A percentile compares a stretch with the other conserved stretches of the same genome.
These are phyloP conservation scores for Calonectria multiphialidica DNA, from an alignment of 2,329 filamentous ascomycete species.

Conservation along the genomic window DNA sequence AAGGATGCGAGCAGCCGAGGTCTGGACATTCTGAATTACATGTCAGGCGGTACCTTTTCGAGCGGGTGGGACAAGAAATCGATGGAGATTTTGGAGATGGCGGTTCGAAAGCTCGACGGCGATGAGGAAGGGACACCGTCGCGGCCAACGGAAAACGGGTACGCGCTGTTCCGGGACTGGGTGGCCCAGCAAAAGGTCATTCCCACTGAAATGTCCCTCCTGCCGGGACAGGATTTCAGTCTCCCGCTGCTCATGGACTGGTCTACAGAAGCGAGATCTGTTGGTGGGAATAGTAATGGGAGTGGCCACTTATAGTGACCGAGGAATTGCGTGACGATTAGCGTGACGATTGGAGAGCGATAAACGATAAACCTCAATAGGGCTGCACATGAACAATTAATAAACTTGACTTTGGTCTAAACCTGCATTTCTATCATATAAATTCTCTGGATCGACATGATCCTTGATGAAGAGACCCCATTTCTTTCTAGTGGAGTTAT, in stretches of 20 bases:
- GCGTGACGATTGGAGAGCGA: not conserved
- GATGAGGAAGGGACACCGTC: not conserved
- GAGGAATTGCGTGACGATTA: not conserved
- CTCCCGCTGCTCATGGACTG: not conserved
- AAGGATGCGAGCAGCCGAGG: not conserved
- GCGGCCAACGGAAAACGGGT: not conserved
- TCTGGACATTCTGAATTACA: not conserved
- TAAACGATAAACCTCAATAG: not conserved
- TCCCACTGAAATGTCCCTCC: not conserved
- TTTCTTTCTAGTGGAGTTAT: too few relatives aligned
- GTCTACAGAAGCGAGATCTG: not conserved
- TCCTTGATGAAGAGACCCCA: too few relatives aligned
- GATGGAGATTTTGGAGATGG: not conserved
- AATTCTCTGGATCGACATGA: too few relatives aligned
- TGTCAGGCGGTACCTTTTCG: not conserved
- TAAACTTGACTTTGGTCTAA: too few relatives aligned
- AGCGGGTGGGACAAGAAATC: not conserved
- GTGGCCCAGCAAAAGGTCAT: slow-evolving; percentile 1
- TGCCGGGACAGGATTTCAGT: not conserved
- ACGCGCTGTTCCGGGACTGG: slow-evolving; percentile 53
- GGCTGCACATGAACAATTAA: too few relatives aligned
- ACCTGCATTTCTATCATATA: too few relatives aligned
- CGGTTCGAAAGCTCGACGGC: not conserved
- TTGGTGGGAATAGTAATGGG: not conserved
- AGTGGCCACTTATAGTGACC: not conserved